Evolutionary conservation across 2,329 filamentous ascomycete genomes (phyloP), one percentile per base, ranked within the genome.

Genomic region (Alternaria arbusti): DNA sequence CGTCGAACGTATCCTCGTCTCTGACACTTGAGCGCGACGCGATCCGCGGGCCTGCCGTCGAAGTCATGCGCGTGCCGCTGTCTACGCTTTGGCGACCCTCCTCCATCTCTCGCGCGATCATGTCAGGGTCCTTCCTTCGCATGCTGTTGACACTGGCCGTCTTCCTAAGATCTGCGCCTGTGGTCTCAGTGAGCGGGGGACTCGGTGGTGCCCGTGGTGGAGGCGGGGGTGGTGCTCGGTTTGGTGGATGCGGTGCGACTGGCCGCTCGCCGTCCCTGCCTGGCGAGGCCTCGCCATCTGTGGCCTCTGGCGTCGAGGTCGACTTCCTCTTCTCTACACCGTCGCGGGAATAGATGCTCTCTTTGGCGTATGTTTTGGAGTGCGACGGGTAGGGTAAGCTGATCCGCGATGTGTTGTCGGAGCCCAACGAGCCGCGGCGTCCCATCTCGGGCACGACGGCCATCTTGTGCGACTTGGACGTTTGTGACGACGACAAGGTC

Each of bases 331-430:
- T 78, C 25, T 71, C 66, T 13, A 72, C 50, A 15, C 81, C 78
- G 36, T 83, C 82, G 55, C 78, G 84, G 75, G 88, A 90, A 68
- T 88, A 86, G 57, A 97, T 88, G 47, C 89, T 88, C 82, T 97
- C 95, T 80, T 94, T 96, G 84, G 93, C 96, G 79, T 97, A 93
- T 12, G 91, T 91, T 81, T 96, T 97, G 81, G 92, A 96, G 80
- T 96, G 93, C 11, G 86, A 86, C 2, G 94, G 93, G 77, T 97
- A 97, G 7, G 92, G 90, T 45, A 91, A 71, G 66, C 78, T 79
- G 40, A 79, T 72, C 54, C 79, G 72, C 44, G 81, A 79, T 10
- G 74, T 78, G 63, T 76, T 79, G 20, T 71, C 70, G 30, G 79
- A 80, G 67, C 72, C 72, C 55, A 77, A 57, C 22, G 74, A 77